A percentile compares a stretch with the other conserved stretches of the same genome.
phyloP scores from a whole-genome alignment of 169 alveolate genomes.

The Miamiensis avidus region DNA sequence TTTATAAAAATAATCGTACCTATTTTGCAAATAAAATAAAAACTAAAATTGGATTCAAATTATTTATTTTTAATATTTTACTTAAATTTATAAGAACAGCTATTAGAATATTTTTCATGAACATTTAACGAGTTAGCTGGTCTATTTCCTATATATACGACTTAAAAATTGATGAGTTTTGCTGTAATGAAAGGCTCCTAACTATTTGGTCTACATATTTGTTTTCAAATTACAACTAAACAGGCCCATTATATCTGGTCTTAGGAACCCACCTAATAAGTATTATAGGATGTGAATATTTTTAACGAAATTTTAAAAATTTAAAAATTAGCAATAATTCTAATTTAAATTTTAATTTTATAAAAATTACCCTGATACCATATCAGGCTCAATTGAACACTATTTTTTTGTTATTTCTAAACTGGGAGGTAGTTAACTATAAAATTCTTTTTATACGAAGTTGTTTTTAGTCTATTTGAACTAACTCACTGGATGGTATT shows the following conservation, averaged over 20 bases:
- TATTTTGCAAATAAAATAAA: too few relatives aligned
- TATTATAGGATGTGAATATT: too few relatives aligned
- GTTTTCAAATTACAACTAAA: neutral
- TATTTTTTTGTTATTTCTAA: neutral
- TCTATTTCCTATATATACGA: neutral
- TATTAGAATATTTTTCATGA: neutral
- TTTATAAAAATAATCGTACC: neutral
- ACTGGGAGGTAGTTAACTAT: neutral
- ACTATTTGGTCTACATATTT: neutral
- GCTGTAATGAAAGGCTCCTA: neutral
- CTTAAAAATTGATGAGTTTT: neutral
- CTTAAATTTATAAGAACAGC: neutral
- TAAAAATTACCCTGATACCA: neutral
- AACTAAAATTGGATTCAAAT: too few relatives aligned
- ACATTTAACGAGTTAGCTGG: neutral
- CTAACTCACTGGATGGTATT: too few relatives aligned
- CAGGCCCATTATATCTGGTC: neutral
- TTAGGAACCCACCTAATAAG: neutral
- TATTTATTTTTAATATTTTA: too few relatives aligned
- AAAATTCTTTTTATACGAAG: neutral
- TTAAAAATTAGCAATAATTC: too few relatives aligned
- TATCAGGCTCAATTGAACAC: neutral
- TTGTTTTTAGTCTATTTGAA: too few relatives aligned
- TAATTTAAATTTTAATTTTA: too few relatives aligned
- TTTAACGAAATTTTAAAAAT: neutral